phyloP scores from a whole-genome alignment of 495 filamentous ascomycete species.

The Penicillium subrubescens region DNA sequence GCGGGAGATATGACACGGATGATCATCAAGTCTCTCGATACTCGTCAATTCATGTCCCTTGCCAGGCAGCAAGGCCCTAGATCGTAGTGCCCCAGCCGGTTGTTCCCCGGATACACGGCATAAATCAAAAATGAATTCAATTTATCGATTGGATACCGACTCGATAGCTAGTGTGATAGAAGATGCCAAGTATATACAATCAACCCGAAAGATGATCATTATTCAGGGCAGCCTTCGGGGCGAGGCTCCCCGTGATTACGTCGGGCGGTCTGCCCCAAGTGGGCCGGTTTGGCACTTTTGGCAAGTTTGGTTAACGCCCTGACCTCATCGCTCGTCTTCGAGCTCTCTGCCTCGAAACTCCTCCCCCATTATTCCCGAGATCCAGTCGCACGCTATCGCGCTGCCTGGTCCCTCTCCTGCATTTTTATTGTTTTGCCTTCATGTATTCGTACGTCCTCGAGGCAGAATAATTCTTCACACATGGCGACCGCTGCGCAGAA shows the following conservation, averaged over 20 bases:
- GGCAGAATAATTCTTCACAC: constrained; percentile 14
- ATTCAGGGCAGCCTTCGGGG: neutral
- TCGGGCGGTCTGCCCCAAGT: neutral
- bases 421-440: constrained; percentile 8
- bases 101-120: neutral
- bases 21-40: neutral
- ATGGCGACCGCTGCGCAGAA: constrained; percentile 42
- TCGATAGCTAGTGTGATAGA: neutral
- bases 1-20: neutral
- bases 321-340: constrained; percentile 1
- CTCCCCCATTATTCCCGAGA: neutral
- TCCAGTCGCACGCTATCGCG: constrained; percentile 8
- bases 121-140: neutral
- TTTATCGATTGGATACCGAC: neutral
- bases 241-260: constrained; percentile 2
- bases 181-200: neutral
- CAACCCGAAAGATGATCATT: neutral
- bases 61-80: neutral
- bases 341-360: neutral
- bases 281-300: neutral
- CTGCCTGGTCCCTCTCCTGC: neutral
- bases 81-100: neutral
- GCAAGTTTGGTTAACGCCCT: neutral
- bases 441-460: constrained; percentile 11
- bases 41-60: neutral